Conservation (phyloP, 1,284 basidiomycete genomes). For the Ustilago hordei region DNA sequence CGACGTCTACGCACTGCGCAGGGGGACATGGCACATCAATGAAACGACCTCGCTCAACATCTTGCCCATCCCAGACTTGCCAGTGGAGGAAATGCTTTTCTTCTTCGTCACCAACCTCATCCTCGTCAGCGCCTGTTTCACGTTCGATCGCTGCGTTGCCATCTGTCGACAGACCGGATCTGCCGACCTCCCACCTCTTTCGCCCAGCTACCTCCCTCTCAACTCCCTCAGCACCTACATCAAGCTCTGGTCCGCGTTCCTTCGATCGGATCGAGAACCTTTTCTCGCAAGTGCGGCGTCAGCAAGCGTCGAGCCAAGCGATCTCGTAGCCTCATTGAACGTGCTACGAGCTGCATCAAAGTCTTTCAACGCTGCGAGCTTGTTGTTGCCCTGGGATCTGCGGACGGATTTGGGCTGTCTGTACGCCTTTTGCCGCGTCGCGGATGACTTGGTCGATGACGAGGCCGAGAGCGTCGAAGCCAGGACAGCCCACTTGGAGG, state of each 20-base stretch:
- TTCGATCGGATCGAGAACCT: constrained; percentile 23
- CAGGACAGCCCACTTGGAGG: constrained; percentile 28
- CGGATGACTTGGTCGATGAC: constrained; percentile 61
- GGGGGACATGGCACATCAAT: constrained; percentile 65
- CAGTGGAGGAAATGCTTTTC: constrained; percentile 66
- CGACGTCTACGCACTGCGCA: constrained; percentile 58
- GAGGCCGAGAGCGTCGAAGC: constrained; percentile 30
- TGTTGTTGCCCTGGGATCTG: constrained; percentile 63
- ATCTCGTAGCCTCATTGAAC: constrained; percentile 31
- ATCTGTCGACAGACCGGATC: constrained; percentile 35
- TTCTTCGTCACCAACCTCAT: constrained; percentile 66
- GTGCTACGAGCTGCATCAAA: constrained; percentile 53
- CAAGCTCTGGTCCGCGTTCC: constrained; percentile 55
- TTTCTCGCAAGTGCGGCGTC: constrained; percentile 8
- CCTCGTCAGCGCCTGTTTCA: constrained; percentile 61
- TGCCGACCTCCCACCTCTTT: constrained; percentile 27
- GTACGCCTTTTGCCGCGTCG: constrained; percentile 62
- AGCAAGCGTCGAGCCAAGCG: constrained; percentile 31
- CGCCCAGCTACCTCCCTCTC: constrained; percentile 56
- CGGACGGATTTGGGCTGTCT: constrained; percentile 57
- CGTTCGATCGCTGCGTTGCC: constrained; percentile 63
- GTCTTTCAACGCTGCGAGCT: constrained; percentile 57
- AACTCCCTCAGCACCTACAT: constrained; percentile 23
- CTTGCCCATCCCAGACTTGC: constrained; percentile 62
- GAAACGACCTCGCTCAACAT: constrained; percentile 57